A percentile compares a stretch with the other conserved stretches of the same genome.
Evolutionary conservation across 257 asterid species (phyloP).

Genomic region (Penstemon davidsonii): DNA sequence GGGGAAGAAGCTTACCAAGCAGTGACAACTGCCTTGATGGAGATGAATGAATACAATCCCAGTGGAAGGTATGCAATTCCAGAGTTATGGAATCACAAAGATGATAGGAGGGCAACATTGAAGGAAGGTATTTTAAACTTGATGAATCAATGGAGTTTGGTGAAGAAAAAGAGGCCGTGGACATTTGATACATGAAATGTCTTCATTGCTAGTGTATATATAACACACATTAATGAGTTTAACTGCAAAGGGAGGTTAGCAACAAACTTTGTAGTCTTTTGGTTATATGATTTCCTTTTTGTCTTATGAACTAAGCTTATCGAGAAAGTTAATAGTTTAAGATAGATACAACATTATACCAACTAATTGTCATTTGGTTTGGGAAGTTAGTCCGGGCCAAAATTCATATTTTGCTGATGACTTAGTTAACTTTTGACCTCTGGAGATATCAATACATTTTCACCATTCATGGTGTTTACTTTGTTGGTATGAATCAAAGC

Average conservation of each 20-base stretch:
- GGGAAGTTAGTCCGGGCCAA: too few relatives aligned
- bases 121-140: slow-evolving; percentile 50
- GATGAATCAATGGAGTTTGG: slow-evolving; percentile 46
- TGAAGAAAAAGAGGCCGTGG: slow-evolving; percentile 31
- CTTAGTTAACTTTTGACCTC: too few relatives aligned
- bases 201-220: not conserved
- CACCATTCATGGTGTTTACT: too few relatives aligned
- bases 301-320: too few relatives aligned
- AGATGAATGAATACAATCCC: slow-evolving; percentile 57
- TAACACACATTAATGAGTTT: not conserved
- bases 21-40: slow-evolving; percentile 50
- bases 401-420: too few relatives aligned
- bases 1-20: slow-evolving; percentile 59
- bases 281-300: too few relatives aligned
- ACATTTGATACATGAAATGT: not conserved
- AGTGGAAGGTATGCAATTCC: slow-evolving; percentile 60
- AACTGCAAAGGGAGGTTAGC: not conserved
- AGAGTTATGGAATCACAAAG: slow-evolving; percentile 66
- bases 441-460: too few relatives aligned
- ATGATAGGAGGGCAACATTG: slow-evolving; percentile 51
- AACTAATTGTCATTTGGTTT: too few relatives aligned
- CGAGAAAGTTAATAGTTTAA: too few relatives aligned
- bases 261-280: too few relatives aligned
- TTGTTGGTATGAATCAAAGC: too few relatives aligned
- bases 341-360: too few relatives aligned